Evolutionary conservation across 257 asterid species (phyloP).

Genomic region (Parsonsia alboflavescens): DNA sequence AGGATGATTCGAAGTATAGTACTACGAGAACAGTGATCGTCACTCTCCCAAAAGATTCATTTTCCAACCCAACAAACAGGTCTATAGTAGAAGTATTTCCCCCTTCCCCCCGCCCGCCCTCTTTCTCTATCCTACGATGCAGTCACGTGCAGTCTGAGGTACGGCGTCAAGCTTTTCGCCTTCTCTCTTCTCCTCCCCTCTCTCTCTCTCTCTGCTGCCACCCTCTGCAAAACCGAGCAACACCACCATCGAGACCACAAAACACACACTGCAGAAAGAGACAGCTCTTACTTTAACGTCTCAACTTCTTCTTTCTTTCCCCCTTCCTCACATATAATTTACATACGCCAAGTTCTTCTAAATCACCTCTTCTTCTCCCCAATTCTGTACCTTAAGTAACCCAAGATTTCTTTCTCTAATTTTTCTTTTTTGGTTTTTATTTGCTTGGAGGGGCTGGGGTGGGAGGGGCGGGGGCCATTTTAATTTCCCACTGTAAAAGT

Average conservation of each 20-base stretch:
- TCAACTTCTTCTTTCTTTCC: not conserved
- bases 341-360: slow-evolving; percentile 29
- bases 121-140: slow-evolving; percentile 30
- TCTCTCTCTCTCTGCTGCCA: slow-evolving; percentile 19
- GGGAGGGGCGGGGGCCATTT: too few relatives aligned
- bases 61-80: not conserved
- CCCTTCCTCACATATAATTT: not conserved
- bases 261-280: slow-evolving; percentile 12
- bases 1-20: slow-evolving; percentile 23
- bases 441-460: too few relatives aligned
- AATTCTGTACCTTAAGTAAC: too few relatives aligned
- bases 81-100: not conserved
- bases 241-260: slow-evolving; percentile 18
- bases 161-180: slow-evolving; percentile 25
- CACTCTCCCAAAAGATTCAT: slow-evolving; percentile 2
- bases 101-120: not conserved
- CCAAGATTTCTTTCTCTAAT: too few relatives aligned
- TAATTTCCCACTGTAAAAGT: too few relatives aligned
- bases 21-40: slow-evolving; percentile 5
- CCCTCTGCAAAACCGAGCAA: slow-evolving; percentile 11
- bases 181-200: slow-evolving; percentile 15
- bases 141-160: slow-evolving; percentile 60
- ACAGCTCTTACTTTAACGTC: slow-evolving; percentile 39
- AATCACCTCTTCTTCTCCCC: too few relatives aligned
- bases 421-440: too few relatives aligned